Base-by-base conservation (phyloP, 2,329 filamentous ascomycete species). In the Cladosporium phlei region DNA sequence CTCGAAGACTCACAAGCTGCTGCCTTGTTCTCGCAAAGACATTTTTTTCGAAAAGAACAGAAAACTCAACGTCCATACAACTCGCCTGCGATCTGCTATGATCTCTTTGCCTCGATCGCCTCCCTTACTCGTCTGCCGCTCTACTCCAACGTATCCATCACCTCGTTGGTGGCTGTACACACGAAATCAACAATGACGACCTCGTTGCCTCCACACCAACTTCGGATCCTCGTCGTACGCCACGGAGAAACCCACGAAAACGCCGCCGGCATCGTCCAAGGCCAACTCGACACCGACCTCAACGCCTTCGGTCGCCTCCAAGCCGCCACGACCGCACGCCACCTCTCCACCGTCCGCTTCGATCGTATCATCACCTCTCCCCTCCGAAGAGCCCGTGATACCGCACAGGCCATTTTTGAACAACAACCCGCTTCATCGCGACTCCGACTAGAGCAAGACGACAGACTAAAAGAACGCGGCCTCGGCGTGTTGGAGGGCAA, bases 231-330 rank as follows among this genome's bases (percentile, higher is more conserved):
- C 7, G n/a, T 38, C 8, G 35, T 38, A 10, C 35, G 35, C 3
- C 35, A 38, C 6, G 35, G 35, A 25, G 35, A 38, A 12, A 38
- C 35, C 8, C 35, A 24, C 6, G 35, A 38, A 10, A 38, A 38
- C 9, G 22, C 21, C 24, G 22, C 22, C 35, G 35, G 35, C 9
- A 22, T 38, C 14, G 19, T 38, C 5, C 35, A 38, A 24, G 35
- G 35, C n/a, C 35, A 38, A 22, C 35, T 38, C n/a, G 35, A 38
- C 35, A 38, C 35, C 10, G 21, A 21, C 11, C 35, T 38, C 8
- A 38, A 38, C 8, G n/a, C 35, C 8, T 38, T 38, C n/a, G 35
- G 35, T 9, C 35, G 22, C 9, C 21, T 38, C n/a, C 35, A 38
- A 27, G 35, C 35, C n/a, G 17, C 20, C 21, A 38, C 35, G n/a